Conservation (phyloP, 306 rosid species). For the Corylus avellana region DNA sequence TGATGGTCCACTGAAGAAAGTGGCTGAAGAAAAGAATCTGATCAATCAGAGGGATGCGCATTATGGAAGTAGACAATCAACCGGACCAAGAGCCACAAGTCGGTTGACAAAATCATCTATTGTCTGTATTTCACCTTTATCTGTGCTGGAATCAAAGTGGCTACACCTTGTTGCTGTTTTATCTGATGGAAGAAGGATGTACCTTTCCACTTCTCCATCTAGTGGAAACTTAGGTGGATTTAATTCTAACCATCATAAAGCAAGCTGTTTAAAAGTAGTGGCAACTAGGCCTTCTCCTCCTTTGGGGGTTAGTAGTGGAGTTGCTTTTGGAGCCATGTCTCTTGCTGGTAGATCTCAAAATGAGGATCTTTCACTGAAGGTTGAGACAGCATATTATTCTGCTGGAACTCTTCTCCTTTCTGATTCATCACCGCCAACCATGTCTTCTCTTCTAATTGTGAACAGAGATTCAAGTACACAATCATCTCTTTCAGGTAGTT, state of each 20-base stretch:
- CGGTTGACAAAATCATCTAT: slow-evolving; percentile 76
- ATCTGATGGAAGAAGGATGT: slow-evolving; percentile 97
- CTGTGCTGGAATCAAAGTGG: slow-evolving; percentile 86
- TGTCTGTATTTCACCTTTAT: slow-evolving; percentile 83
- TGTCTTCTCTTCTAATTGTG: slow-evolving; percentile 87
- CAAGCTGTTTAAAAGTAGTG: slow-evolving; percentile 88
- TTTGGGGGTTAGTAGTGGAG: slow-evolving; percentile 85
- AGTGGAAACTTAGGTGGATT: slow-evolving; percentile 80
- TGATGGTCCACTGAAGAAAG: slow-evolving; percentile 87
- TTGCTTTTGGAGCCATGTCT: slow-evolving; percentile 82
- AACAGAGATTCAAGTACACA: slow-evolving; percentile 77
- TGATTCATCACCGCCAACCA: slow-evolving; percentile 86
- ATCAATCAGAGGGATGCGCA: slow-evolving; percentile 71
- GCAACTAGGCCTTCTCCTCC: slow-evolving; percentile 98
- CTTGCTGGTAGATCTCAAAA: slow-evolving; percentile 81
- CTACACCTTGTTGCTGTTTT: slow-evolving; percentile 90
- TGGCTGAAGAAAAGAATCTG: slow-evolving; percentile 93
- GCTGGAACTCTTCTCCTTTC: slow-evolving; percentile 91
- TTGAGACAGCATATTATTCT: slow-evolving; percentile 89
- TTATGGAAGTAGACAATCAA: slow-evolving; percentile 77
- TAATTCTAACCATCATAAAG: slow-evolving; percentile 63
- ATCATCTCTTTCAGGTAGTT: slow-evolving; percentile 55
- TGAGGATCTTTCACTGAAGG: slow-evolving; percentile 87
- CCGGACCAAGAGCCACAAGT: slow-evolving; percentile 70
- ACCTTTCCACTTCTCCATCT: slow-evolving; percentile 88